Conservation (phyloP, 2,329 filamentous ascomycete species). For the Clonostachys solani region DNA sequence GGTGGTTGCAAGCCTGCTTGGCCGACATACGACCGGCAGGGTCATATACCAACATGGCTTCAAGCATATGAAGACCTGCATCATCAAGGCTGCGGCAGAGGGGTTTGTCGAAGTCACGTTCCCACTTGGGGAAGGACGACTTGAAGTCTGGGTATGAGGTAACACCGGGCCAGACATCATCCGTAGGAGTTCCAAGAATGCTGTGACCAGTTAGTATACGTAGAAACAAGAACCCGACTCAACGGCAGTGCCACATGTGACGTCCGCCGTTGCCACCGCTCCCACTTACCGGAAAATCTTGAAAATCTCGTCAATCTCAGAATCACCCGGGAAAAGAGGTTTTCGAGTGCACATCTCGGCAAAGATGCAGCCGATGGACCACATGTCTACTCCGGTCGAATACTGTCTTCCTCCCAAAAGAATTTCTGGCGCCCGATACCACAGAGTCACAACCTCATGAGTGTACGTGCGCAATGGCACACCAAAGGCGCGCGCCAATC, state of each 20-base stretch:
- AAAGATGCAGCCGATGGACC: slow-evolving; percentile 92
- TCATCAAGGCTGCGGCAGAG: slow-evolving; percentile 73
- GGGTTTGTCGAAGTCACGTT: slow-evolving; percentile 59
- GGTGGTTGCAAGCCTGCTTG: slow-evolving; percentile 80
- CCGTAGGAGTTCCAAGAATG: slow-evolving; percentile 77
- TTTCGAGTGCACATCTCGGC: slow-evolving; percentile 96
- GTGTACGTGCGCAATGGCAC: slow-evolving; percentile 89
- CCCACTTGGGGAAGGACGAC: slow-evolving; percentile 87
- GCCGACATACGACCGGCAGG: slow-evolving; percentile 83
- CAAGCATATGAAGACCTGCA: slow-evolving; percentile 62
- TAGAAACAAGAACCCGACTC: neutral
- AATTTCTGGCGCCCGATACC: slow-evolving; percentile 90
- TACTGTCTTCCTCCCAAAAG: slow-evolving; percentile 87
- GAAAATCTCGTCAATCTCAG: slow-evolving; percentile 48
- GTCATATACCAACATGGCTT: slow-evolving; percentile 78
- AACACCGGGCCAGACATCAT: slow-evolving; percentile 82
- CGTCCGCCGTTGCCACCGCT: neutral
- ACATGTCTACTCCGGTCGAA: slow-evolving; percentile 93
- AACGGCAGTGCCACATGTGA: slow-evolving; percentile 10
- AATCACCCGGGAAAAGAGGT: slow-evolving; percentile 87
- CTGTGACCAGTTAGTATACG: slow-evolving; percentile 26
- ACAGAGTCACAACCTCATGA: slow-evolving; percentile 90
- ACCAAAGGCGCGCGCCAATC: slow-evolving; percentile 83
- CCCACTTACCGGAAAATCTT: slow-evolving; percentile 64
- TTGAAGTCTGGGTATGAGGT: slow-evolving; percentile 96